A percentile compares a stretch with the other conserved stretches of the same genome.
These are phyloP conservation scores for Cymbidium sinense DNA, from an alignment of 106 monocot genomes.

Conservation along the genomic window DNA sequence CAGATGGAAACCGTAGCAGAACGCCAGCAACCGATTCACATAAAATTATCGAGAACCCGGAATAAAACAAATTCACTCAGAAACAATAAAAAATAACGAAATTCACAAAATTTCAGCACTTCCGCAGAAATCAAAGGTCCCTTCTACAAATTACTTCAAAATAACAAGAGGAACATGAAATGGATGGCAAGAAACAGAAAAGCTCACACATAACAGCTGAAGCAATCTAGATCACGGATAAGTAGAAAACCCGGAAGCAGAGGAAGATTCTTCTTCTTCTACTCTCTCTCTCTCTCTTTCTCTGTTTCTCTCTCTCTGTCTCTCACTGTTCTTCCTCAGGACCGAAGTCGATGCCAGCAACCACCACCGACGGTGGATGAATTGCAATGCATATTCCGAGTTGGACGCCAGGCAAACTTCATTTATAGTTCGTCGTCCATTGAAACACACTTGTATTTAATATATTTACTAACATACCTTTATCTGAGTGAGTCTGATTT, in stretches of 20 bases:
- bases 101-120: background rate
- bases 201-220: background rate
- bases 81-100: background rate
- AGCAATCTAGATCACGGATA: background rate
- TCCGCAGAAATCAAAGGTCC: background rate
- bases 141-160: background rate
- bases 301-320: background rate
- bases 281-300: background rate
- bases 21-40: background rate
- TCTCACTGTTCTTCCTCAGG: background rate
- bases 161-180: background rate
- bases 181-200: background rate
- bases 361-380: background rate
- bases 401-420: no score
- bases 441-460: no score
- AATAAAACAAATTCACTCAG: background rate
- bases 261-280: background rate
- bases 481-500: no score
- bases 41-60: background rate
- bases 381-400: no score
- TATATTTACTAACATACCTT: no score
- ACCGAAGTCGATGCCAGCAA: background rate
- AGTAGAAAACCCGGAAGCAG: background rate
- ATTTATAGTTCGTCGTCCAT: no score
- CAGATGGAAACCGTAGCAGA: slow-evolving; percentile 1